Conservation (phyloP, 768 basidiomycete species). For the Leucogyrophana mollusca region DNA sequence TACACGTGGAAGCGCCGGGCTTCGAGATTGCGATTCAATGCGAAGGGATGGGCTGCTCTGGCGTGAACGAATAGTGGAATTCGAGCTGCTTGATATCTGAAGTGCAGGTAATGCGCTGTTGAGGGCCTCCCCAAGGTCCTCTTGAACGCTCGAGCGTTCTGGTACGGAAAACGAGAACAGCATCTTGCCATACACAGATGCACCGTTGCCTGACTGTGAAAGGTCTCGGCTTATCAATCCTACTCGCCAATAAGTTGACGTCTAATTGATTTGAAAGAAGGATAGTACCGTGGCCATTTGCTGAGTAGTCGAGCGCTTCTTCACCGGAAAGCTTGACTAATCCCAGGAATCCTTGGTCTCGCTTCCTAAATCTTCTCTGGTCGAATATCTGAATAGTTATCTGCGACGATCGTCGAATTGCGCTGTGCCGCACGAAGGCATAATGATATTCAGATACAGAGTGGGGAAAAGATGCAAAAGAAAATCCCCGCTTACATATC, state of each 20-base stretch:
- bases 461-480: constrained; percentile 1
- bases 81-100: constrained; percentile 14
- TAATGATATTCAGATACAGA: constrained; percentile 5
- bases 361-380: constrained; percentile 82
- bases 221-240: constrained; percentile 73
- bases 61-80: constrained; percentile 11
- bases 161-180: constrained; percentile 60
- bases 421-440: constrained; percentile 36
- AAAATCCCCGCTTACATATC: constrained; percentile 61
- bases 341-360: constrained; percentile 78
- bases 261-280: constrained; percentile 1
- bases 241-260: constrained; percentile 19
- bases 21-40: constrained; percentile 15
- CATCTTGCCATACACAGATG: constrained; percentile 78
- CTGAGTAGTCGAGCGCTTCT: constrained; percentile 51
- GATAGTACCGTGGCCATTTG: constrained; percentile 43
- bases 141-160: constrained; percentile 31
- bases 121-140: constrained; percentile 16
- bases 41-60: constrained; percentile 24
- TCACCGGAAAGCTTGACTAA: constrained; percentile 54
- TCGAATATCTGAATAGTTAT: constrained; percentile 89
- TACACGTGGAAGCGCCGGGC: constrained; percentile 15
- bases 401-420: constrained; percentile 70
- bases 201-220: constrained; percentile 19
- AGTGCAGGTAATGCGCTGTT: constrained; percentile 10